phyloP scores from a whole-genome alignment of 2,329 filamentous ascomycete genomes.

The Rutstroemia sydowiana region DNA sequence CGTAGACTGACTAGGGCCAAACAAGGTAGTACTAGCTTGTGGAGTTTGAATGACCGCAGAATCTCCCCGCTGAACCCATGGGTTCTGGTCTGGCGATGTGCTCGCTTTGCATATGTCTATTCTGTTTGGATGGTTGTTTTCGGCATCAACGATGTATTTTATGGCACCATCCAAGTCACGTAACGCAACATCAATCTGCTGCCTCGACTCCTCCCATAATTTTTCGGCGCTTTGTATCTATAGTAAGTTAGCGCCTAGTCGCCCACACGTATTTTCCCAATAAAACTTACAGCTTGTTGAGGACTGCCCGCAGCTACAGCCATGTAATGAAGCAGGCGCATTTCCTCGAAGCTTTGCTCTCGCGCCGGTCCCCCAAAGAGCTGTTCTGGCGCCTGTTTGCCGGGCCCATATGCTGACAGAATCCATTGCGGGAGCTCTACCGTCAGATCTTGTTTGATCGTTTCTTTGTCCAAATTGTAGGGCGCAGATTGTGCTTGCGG shows the following conservation, averaged over 20 bases:
- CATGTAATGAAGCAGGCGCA: conserved; percentile 71
- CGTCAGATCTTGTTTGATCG: conserved; percentile 59
- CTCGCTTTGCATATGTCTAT: conserved; percentile 50
- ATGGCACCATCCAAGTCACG: conserved; percentile 65
- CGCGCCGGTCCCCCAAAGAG: conserved; percentile 72
- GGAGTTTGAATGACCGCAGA: conserved; percentile 2
- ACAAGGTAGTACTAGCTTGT: conserved; percentile 28
- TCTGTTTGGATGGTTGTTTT: conserved; percentile 69
- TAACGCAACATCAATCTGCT: conserved; percentile 66
- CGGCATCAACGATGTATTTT: conserved; percentile 58
- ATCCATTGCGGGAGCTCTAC: conserved; percentile 75
- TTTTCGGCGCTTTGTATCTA: conserved; percentile 54
- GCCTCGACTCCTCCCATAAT: conserved; percentile 56
- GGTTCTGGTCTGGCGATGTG: conserved; percentile 17
- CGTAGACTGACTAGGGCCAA: conserved; percentile 12
- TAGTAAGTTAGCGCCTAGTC: conserved; percentile 8
- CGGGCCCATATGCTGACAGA: conserved; percentile 78
- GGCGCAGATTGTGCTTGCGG: conserved; percentile 10
- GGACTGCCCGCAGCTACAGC: conserved; percentile 54
- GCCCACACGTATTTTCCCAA: background rate
- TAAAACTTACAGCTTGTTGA: conserved; percentile 35
- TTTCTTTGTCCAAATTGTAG: conserved; percentile 33
- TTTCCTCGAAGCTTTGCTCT: conserved; percentile 85
- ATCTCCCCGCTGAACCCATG: conserved; percentile 12
- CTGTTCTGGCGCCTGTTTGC: conserved; percentile 68